These are phyloP conservation scores for Aschersonia sp. DNA, from an alignment of 2,329 filamentous ascomycete species.

Conservation along the genomic window DNA sequence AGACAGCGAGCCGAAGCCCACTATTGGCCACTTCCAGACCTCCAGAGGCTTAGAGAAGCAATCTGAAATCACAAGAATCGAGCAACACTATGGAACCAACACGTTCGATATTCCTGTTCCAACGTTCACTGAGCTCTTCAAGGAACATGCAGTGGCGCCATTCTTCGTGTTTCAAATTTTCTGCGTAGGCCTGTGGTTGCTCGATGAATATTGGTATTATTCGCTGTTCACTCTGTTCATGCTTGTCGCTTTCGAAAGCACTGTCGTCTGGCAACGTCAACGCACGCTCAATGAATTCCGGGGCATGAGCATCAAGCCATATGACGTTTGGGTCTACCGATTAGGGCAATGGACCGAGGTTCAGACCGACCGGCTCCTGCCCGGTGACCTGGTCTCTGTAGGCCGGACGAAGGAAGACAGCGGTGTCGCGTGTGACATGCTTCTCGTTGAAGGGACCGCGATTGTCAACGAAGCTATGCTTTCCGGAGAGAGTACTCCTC, in stretches of 20 bases:
- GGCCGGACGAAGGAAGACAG: conserved; percentile 92
- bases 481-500: conserved; percentile 91
- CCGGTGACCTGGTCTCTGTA: conserved; percentile 85
- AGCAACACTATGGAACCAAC: conserved; percentile 90
- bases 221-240: conserved; percentile 98
- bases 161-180: conserved; percentile 99
- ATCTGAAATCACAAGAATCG: conserved; percentile 63
- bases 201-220: conserved; percentile 99
- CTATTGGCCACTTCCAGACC: conserved; percentile 62
- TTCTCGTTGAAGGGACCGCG: conserved; percentile 83
- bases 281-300: conserved; percentile 91
- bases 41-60: conserved; percentile 60
- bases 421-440: conserved; percentile 93
- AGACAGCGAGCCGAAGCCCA: conserved; percentile 72
- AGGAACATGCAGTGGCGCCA: conserved; percentile 94
- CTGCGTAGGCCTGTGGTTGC: conserved; percentile 94
- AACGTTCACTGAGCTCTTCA: conserved; percentile 88
- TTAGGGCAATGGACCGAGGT: conserved; percentile 78
- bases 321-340: conserved; percentile 83
- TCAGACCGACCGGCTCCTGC: conserved; percentile 80
- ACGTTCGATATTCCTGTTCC: conserved; percentile 97
- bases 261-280: conserved; percentile 97
- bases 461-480: conserved; percentile 99
- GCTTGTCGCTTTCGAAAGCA: conserved; percentile 95
- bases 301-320: conserved; percentile 98